Evolutionary conservation across 169 alveolate genomes (phyloP), one percentile per base, ranked within the genome.

Genomic region (Plasmodium malariae): DNA sequence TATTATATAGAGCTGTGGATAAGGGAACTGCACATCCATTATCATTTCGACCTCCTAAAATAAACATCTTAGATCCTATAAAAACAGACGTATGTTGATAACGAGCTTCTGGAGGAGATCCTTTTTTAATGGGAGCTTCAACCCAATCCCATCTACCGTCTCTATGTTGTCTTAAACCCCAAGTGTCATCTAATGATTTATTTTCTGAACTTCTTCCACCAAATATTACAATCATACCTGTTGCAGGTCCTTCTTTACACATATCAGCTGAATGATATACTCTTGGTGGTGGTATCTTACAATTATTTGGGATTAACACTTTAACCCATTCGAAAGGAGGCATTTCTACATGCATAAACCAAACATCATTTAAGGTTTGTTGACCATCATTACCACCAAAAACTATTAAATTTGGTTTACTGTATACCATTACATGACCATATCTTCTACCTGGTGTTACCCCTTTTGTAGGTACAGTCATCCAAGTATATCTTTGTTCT

Each of bases 81-180:
- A 96, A 96, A 30, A 94, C 72, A 19, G 96, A 92, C n/a, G 97
- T 86, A 78, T 97, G 99, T 80, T 98, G 98, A 90, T 97, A 98
- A 45, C 99, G 93, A 34, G 97, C 95, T 65, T 96, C 98, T 2
- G 99, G 99, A 26, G 92, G 89, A 34, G 93, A 71, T 26, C 97
- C 96, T 63, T 92, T 92, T 83, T 96, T 96, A 62, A 96, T 95
- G 4, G 99, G 99, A 14, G 99, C 99, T 87, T 96, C 98, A 36
- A 99, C 99, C 99, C 99, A 99, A 93, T 99, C 99, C 99, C 99
- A 99, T 67, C 99, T 96, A 14, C 99, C 99, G 91, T 99, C 99
- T 74, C 99, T 95, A 91, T 98, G 99, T 91, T 98, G 98, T 89
- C 99, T 96, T 40, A 98, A 94, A 9, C 99, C 99, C 99, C 99